phyloP scores from a whole-genome alignment of 495 filamentous ascomycete species.

The Penicillium robsamsonii region DNA sequence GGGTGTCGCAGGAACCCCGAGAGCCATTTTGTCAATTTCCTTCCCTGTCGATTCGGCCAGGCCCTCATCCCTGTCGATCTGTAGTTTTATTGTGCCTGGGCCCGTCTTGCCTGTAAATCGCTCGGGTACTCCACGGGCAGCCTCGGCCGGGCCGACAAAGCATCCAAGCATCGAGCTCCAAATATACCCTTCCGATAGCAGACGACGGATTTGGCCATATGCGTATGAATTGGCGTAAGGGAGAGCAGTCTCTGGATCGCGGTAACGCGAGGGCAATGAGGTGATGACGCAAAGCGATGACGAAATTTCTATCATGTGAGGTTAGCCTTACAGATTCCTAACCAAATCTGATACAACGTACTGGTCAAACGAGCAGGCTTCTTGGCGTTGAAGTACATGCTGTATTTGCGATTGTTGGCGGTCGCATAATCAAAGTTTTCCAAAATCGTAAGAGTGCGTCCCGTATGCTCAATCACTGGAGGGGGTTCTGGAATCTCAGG shows the following conservation, averaged over 20 bases:
- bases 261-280: conserved; percentile 70
- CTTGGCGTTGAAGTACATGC: conserved; percentile 53
- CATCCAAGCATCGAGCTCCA: conserved; percentile 76
- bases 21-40: neutral
- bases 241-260: conserved; percentile 73
- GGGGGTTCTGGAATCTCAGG: conserved; percentile 31
- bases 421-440: conserved; percentile 56
- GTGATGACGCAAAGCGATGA: conserved; percentile 74
- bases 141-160: conserved; percentile 63
- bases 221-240: conserved; percentile 73
- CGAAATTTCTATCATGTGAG: conserved; percentile 38
- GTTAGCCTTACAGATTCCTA: conserved; percentile 18
- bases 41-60: conserved; percentile 10
- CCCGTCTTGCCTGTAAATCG: conserved; percentile 51
- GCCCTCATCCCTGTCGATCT: neutral
- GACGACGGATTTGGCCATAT: conserved; percentile 64
- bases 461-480: conserved; percentile 49
- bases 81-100: neutral
- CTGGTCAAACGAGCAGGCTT: conserved; percentile 49
- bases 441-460: conserved; percentile 51
- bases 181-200: conserved; percentile 58
- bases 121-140: conserved; percentile 64
- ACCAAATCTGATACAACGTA: conserved; percentile 28
- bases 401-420: conserved; percentile 49
- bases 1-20: conserved; percentile 4